These are phyloP conservation scores for Talaromyces sp. DNA, from an alignment of 2,329 filamentous ascomycete species.

Conservation along the genomic window DNA sequence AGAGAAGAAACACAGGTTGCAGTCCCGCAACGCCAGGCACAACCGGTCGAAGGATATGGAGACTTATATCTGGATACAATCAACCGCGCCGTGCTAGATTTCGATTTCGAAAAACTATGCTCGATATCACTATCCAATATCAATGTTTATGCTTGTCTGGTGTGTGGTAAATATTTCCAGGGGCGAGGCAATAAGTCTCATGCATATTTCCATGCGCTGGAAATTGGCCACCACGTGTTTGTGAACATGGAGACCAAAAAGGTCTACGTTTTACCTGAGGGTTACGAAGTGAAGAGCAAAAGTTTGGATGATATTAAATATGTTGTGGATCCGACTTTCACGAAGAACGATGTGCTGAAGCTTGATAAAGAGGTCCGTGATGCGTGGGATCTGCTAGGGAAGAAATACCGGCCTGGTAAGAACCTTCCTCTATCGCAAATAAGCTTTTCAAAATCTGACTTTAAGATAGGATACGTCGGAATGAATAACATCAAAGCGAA, in stretches of 20 bases:
- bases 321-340: slow-evolving; percentile 86
- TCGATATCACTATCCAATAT: slow-evolving; percentile 95
- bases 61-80: slow-evolving; percentile 98
- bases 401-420: slow-evolving; percentile 75
- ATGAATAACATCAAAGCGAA: slow-evolving; percentile 99
- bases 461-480: slow-evolving; percentile 68
- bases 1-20: slow-evolving; percentile 28
- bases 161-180: slow-evolving; percentile 97
- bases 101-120: slow-evolving; percentile 98
- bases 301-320: slow-evolving; percentile 98
- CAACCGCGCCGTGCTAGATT: slow-evolving; percentile 86
- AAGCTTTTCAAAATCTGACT: slow-evolving; percentile 11
- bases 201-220: slow-evolving; percentile 95
- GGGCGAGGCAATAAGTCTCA: slow-evolving; percentile 90
- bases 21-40: slow-evolving; percentile 61
- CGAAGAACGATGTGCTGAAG: slow-evolving; percentile 71
- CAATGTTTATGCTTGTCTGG: slow-evolving; percentile 95
- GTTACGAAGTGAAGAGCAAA: slow-evolving; percentile 93
- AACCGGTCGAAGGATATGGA: slow-evolving; percentile 81
- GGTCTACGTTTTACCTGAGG: slow-evolving; percentile 68
- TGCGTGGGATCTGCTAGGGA: slow-evolving; percentile 75
- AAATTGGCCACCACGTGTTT: slow-evolving; percentile 93
- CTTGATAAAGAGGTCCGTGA: slow-evolving; percentile 63
- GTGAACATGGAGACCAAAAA: slow-evolving; percentile 77
- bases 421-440: background rate